Base-by-base conservation (phyloP, 768 basidiomycete genomes). In the Phylloporus sp. region DNA sequence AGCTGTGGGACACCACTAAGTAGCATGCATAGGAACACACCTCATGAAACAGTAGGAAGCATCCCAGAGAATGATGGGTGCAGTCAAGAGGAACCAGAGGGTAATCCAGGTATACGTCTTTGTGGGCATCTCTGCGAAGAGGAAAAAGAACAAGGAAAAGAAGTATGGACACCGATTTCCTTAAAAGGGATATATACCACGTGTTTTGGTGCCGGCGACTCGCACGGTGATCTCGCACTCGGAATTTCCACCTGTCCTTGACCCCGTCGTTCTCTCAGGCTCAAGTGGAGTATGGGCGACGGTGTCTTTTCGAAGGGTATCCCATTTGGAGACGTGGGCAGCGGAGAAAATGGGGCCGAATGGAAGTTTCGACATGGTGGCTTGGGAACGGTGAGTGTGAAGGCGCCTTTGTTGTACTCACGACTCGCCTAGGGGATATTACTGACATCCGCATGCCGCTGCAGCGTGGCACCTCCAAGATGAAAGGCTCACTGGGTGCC, bases 1-100 rank as follows among this genome's bases (percentile, higher is more conserved):
- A 50, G 14, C 6, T 14, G 36, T 41, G 38, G 48, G 43, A 7
- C 11, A 11, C 20, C 1, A 4, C 17, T 15, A 9, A 6, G n/a
- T 5, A 29, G 21, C 5, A 24, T 15, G 11, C 11, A 23, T 1
- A 7, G 4, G 14, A 21, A 32, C 10, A 13, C 26, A 86, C 89
- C 89, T 75, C 74, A 86, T 75, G 48, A 90, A 80, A 58, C 86
- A 89, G 62, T 87, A 92, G n/a, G 73, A 71, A 1, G 70, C 85
- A 73, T 92, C 89, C 90, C 89, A 92, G 44, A 78, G 52, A 48
- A 90, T 76, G 48, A 91, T 68, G 2, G 64, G 64, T 0, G 55
- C 49, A 0, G 64, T 50, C 36, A 89, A 38, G 5, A 85, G 54
- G 58, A 88, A 87, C 86, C 86, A 86, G 18, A 80, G 65, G 1